A percentile compares a stretch with the other conserved stretches of the same genome.
These are phyloP conservation scores for Thalassiosira exigua DNA, from an alignment of 352 stramenopile genomes.

Conservation along the genomic window DNA sequence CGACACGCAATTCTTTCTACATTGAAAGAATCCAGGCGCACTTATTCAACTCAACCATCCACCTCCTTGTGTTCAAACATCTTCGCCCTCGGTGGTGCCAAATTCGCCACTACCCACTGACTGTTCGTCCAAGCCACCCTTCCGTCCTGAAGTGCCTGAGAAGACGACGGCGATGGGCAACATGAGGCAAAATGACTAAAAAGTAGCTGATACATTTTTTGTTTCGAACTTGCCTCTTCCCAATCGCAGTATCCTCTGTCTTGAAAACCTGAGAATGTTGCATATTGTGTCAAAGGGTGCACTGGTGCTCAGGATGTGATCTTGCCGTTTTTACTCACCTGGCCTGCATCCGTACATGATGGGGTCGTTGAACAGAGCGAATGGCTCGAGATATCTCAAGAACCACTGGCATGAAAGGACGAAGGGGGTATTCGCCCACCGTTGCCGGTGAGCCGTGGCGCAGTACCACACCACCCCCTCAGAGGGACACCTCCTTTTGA, in stretches of 20 bases:
- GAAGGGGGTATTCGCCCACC: constrained; percentile 2
- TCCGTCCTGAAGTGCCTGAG: constrained; percentile 14
- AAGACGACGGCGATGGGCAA: too few relatives aligned
- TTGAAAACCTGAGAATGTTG: not conserved
- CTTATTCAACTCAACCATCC: too few relatives aligned
- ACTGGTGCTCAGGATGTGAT: too few relatives aligned
- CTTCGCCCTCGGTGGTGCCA: not conserved
- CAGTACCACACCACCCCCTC: constrained; percentile 13
- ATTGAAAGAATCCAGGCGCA: too few relatives aligned
- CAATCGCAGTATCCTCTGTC: constrained; percentile 18
- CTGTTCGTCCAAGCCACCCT: constrained; percentile 23
- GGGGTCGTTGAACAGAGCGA: constrained; percentile 17
- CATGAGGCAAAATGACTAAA: too few relatives aligned
- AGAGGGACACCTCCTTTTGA: constrained; percentile 16
- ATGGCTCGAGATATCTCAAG: constrained; percentile 27
- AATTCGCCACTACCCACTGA: constrained; percentile 23
- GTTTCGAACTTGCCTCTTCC: constrained; percentile 19
- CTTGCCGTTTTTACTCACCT: too few relatives aligned
- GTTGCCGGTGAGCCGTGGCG: constrained; percentile 14
- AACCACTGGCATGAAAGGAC: constrained; percentile 21
- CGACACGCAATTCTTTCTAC: too few relatives aligned
- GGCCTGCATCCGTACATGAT: constrained; percentile 26
- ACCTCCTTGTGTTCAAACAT: constrained; percentile 20
- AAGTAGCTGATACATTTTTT: too few relatives aligned
- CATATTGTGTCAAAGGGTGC: not conserved